Base-by-base conservation (phyloP, 345 rosid genomes). In the Erysimum cheiranthoides region DNA sequence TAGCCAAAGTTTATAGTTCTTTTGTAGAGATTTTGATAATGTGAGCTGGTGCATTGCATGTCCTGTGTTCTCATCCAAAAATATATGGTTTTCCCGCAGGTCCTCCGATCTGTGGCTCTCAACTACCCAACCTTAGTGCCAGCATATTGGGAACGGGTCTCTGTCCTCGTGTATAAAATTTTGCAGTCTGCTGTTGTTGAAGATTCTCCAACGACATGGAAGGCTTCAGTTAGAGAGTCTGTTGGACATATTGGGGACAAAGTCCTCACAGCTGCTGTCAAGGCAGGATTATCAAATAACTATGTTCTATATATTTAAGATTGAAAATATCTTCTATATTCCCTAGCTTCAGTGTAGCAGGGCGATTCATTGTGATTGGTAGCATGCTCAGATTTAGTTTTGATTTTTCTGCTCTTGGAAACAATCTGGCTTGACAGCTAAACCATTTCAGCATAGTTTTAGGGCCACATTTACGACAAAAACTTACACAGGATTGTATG, bases 21-120 rank as follows among this genome's bases (percentile, higher is more conserved):
- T 31, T 31, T 38, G 64, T 49, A 71, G 57, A 64, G 42, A 34
- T 40, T 40, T 51, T 63, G 64, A 38, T 35, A 59, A 64, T 52
- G 43, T 21, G 52, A 25, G 68, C 73, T 71, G 42, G 51, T 59
- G n/a, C 17, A 36, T 77, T 61, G 39, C 49, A 47, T 46, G 34
- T 63, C 52, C 77, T 63, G 8, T 64, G 56, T 62, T 39, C 52
- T 61, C 63, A 71, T 70, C 16, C 30, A 66, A 35, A 57, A 2
- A 62, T 42, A 63, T 76, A 43, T 76, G 42, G 46, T 52, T 82
- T 56, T 78, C 58, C 46, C 75, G 32, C 86, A 94, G 97, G 95
- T 93, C 77, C 85, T 94, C 73, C 86, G 92, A 85, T 92, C 89
- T 73, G 62, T 89, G 78, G 83, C 85, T 68, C 97, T 92, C 84